Percentiles rank a stretch among this genome's conserved stretches.
These are phyloP conservation scores for Malus hybrid DNA, from an alignment of 331 rosid genomes.

Conservation along the genomic window DNA sequence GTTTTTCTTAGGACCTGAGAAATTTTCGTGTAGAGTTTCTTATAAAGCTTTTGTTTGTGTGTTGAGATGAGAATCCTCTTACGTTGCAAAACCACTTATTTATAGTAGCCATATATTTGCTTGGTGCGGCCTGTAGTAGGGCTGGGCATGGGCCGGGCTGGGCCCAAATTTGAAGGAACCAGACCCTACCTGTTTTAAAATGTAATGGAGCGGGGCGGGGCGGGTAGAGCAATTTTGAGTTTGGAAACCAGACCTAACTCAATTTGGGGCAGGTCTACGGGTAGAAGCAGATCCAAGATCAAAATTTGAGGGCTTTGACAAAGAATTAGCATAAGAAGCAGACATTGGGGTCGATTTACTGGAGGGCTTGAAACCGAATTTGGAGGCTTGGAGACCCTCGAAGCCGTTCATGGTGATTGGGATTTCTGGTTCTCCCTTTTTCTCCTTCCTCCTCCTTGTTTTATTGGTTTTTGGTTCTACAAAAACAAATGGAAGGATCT, in stretches of 20 bases:
- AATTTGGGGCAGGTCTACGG: too few species aligned
- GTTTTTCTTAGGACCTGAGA: too few species aligned
- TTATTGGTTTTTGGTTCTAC: background rate
- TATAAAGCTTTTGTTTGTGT: too few species aligned
- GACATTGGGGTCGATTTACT: constrained; percentile 69
- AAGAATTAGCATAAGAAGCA: constrained; percentile 9
- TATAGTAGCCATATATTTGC: too few species aligned
- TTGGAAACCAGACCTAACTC: fast-evolving
- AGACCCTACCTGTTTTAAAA: too few species aligned
- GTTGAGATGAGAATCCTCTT: too few species aligned
- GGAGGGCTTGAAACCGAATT: constrained; percentile 58
- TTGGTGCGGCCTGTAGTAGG: too few species aligned
- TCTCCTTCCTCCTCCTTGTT: background rate
- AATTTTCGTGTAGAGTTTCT: too few species aligned
- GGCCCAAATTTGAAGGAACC: too few species aligned
- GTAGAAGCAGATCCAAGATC: constrained; percentile 54
- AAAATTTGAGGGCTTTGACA: constrained; percentile 33
- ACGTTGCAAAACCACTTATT: too few species aligned
- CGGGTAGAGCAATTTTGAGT: too few species aligned
- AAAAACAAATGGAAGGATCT: background rate
- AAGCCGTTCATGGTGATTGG: constrained; percentile 52
- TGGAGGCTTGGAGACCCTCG: constrained; percentile 58
- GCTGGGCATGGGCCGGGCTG: fast-evolving
- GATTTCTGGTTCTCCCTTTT: background rate
- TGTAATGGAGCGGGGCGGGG: too few species aligned